Evolutionary conservation across 805 yeast species (phyloP), one percentile per base, ranked within the genome.

Genomic region (Candida gorgasii): DNA sequence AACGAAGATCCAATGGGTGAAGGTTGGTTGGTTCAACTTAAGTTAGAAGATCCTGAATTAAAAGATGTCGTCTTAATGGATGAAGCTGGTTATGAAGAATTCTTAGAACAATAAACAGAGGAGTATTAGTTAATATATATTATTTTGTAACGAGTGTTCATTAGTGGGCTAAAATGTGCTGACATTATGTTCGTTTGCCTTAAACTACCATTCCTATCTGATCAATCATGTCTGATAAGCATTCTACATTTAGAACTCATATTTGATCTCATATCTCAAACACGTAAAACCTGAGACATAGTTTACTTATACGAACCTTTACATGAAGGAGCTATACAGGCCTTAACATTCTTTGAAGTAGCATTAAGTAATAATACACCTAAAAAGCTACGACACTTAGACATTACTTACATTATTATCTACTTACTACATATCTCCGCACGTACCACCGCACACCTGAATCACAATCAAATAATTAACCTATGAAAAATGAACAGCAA

Each of bases 1-100:
- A 92, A 90, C 68, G 66, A 71, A 50, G 97, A 89, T 59, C 97
- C 99, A 37, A 75, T 86, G 82, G 97, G 97, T 42, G 82, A 80
- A 44, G 98, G 95, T 27, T 92, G 97, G 97, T 79, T 92, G 49
- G 88, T 86, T 42, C 86, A 88, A 67, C 65, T 92, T 52, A 76
- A 84, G 65, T 65, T 86, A 46, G 51, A 58, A 16, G 69, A 75
- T 51, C 69, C 52, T 37, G 57, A 49, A n/a, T 49, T 67, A 16
- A 63, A 61, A 44, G 54, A 58, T 23, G 75, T 62, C 39, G 78
- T 71, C 11, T 71, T 83, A 54, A 59, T 84, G 63, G 64, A 69
- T 43, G 76, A 72, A 54, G 81, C 73, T 39, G 78, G 71, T 41
- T 84, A 84, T 61, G 78, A 75, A 53, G 67, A 67, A 32, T 34